A percentile compares a stretch with the other conserved stretches of the same genome.
These are phyloP conservation scores for Quercus lobata DNA, from an alignment of 331 rosid species.

Conservation along the genomic window DNA sequence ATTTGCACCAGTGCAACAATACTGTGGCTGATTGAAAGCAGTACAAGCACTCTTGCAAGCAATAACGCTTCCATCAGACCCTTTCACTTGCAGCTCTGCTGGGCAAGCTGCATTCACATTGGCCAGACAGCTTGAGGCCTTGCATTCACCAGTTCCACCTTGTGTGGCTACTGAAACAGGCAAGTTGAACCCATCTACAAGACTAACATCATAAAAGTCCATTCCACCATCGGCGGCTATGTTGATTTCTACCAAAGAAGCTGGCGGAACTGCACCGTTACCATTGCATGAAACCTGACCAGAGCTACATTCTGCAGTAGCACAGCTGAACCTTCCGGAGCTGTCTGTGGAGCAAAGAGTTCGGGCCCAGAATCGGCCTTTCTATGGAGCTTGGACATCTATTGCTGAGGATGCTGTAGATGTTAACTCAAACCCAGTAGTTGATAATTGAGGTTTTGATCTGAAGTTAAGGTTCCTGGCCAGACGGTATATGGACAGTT, in stretches of 20 bases:
- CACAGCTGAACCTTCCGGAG: constrained; percentile 14
- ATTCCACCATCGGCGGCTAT: not conserved
- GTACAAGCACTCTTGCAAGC: constrained; percentile 29
- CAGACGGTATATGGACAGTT: not conserved
- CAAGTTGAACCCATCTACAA: not conserved
- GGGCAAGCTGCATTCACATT: constrained; percentile 21
- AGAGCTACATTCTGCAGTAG: constrained; percentile 17
- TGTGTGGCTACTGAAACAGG: not conserved
- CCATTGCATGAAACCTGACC: constrained; percentile 15
- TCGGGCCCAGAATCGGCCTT: constrained; percentile 36
- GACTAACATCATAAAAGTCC: not conserved
- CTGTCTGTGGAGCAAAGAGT: constrained; percentile 15
- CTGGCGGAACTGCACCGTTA: constrained; percentile 2
- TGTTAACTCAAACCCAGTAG: not conserved
- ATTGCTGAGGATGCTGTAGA: not conserved
- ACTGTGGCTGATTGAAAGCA: not conserved
- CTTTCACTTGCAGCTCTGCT: not conserved
- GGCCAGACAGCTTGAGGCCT: not conserved
- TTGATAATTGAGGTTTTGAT: not conserved
- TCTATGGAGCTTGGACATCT: constrained; percentile 16
- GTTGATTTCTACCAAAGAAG: not conserved
- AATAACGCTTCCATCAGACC: constrained; percentile 5
- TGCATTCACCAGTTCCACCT: not conserved
- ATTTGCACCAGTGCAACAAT: not conserved
- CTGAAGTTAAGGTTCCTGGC: not conserved